Percentiles rank a stretch among this genome's conserved stretches.
phyloP scores from a whole-genome alignment of 768 basidiomycete species.

The Hemileccinum rubropunctum region DNA sequence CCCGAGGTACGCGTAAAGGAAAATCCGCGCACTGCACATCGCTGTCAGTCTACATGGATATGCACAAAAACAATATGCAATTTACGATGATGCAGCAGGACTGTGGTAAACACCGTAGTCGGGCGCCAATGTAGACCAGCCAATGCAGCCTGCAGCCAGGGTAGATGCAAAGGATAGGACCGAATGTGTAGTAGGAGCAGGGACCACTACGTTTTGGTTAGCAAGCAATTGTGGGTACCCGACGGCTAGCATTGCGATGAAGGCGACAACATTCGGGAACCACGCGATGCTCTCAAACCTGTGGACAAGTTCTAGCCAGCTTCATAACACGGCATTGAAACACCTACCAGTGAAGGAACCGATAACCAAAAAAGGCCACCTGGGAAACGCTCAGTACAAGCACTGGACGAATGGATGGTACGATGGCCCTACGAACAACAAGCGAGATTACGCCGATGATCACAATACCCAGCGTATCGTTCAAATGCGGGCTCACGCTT shows the following conservation, averaged over 20 bases:
- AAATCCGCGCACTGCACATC: conserved; percentile 34
- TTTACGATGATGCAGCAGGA: conserved; percentile 60
- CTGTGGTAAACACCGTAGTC: conserved; percentile 52
- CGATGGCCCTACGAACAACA: conserved; percentile 16
- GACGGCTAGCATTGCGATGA: conserved; percentile 64
- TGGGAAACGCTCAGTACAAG: conserved; percentile 15
- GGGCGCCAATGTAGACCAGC: conserved; percentile 42
- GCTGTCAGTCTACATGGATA: not conserved
- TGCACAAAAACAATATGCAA: not conserved
- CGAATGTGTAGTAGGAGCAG: conserved; percentile 31
- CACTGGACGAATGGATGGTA: not conserved
- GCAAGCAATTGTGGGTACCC: conserved; percentile 60
- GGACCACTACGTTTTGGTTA: conserved; percentile 37
- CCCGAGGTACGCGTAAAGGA: conserved; percentile 46
- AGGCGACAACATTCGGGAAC: conserved; percentile 73
- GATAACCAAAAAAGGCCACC: conserved; percentile 31
- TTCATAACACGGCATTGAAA: not conserved
- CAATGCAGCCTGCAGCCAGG: conserved; percentile 42
- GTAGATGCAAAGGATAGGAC: conserved; percentile 46
- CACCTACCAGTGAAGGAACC: not conserved
- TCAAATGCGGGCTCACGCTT: conserved; percentile 38
- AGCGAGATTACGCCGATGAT: conserved; percentile 32
- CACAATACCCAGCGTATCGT: conserved; percentile 33
- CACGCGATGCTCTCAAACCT: conserved; percentile 76
- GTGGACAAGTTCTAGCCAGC: conserved; percentile 4